phyloP scores from a whole-genome alignment of 2,329 filamentous ascomycete genomes.

The Epichloe scottii region DNA sequence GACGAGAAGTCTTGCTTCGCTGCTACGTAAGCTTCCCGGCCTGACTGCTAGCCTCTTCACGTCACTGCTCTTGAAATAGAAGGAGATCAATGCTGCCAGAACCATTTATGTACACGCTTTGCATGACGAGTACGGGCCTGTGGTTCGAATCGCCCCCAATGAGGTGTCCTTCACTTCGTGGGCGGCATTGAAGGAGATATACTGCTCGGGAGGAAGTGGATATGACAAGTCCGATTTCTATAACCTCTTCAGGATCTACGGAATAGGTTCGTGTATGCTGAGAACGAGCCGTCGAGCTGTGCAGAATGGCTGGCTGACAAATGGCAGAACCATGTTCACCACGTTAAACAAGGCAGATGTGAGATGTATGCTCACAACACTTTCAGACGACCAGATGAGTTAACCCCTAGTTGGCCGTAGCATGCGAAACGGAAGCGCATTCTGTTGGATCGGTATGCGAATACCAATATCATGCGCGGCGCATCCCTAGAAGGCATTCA shows the following conservation, averaged over 20 bases:
- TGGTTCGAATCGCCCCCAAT: constrained; percentile 33
- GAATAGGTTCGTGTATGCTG: constrained; percentile 30
- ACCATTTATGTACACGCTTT: constrained; percentile 44
- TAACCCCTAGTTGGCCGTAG: constrained; percentile 19
- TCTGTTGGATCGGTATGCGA: constrained; percentile 55
- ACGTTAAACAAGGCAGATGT: constrained; percentile 42
- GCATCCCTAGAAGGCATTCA: constrained; percentile 44
- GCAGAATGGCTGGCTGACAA: background rate
- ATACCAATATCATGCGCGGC: constrained; percentile 50
- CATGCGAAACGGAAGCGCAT: constrained; percentile 51
- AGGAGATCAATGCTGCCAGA: constrained; percentile 41
- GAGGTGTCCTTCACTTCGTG: constrained; percentile 31
- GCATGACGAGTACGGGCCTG: constrained; percentile 28
- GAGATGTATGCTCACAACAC: constrained; percentile 11
- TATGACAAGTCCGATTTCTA: constrained; percentile 57
- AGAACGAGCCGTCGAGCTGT: background rate
- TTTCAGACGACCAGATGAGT: background rate
- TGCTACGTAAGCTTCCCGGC: constrained; percentile 32
- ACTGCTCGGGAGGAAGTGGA: constrained; percentile 47
- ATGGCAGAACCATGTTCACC: constrained; percentile 44
- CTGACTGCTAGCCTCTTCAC: constrained; percentile 36
- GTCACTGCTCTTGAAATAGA: constrained; percentile 37
- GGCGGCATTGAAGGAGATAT: constrained; percentile 32
- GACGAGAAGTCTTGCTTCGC: constrained; percentile 18
- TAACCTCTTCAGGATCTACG: constrained; percentile 45